These are phyloP conservation scores for Bertia moriformis DNA, from an alignment of 2,329 filamentous ascomycete genomes.

Conservation along the genomic window DNA sequence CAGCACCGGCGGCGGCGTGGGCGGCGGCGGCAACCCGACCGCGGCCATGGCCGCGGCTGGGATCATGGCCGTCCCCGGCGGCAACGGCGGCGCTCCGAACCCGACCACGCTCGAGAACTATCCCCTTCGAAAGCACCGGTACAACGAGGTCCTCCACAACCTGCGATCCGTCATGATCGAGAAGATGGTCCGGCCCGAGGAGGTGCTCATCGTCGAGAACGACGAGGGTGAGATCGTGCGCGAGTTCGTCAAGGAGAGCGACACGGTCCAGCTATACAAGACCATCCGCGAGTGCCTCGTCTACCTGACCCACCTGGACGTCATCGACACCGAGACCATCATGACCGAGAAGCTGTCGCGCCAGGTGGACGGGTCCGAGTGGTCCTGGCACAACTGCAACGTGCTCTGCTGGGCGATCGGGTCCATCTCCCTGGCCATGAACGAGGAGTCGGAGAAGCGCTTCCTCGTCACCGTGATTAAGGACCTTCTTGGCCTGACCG, in stretches of 20 bases:
- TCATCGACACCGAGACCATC: conserved; percentile 92
- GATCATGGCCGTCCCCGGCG: conserved; percentile 32
- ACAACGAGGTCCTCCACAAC: conserved; percentile 84
- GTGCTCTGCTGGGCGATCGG: conserved; percentile 98
- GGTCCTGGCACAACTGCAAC: conserved; percentile 99
- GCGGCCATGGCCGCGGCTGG: conserved; percentile 2
- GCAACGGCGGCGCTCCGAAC: conserved; percentile 74
- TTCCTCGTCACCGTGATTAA: conserved; percentile 98
- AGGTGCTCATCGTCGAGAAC: conserved; percentile 98
- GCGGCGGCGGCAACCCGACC: neutral
- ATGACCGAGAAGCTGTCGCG: conserved; percentile 97
- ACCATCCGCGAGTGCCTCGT: conserved; percentile 94
- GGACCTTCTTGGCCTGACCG: conserved; percentile 85
- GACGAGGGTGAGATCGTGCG: conserved; percentile 98
- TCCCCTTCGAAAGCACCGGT: conserved; percentile 93
- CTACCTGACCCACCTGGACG: conserved; percentile 92
- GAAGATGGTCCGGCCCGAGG: conserved; percentile 97
- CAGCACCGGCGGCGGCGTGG: conserved; percentile 50
- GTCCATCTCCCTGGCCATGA: conserved; percentile 97
- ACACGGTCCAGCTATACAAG: conserved; percentile 98
- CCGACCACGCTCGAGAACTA: conserved; percentile 76
- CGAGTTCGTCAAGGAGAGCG: conserved; percentile 97
- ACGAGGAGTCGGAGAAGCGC: conserved; percentile 95
- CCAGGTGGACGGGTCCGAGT: conserved; percentile 88
- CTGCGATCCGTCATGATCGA: conserved; percentile 97